Evolutionary conservation across 352 stramenopile species (phyloP).

Genomic region (Poterioochromonas sp.): DNA sequence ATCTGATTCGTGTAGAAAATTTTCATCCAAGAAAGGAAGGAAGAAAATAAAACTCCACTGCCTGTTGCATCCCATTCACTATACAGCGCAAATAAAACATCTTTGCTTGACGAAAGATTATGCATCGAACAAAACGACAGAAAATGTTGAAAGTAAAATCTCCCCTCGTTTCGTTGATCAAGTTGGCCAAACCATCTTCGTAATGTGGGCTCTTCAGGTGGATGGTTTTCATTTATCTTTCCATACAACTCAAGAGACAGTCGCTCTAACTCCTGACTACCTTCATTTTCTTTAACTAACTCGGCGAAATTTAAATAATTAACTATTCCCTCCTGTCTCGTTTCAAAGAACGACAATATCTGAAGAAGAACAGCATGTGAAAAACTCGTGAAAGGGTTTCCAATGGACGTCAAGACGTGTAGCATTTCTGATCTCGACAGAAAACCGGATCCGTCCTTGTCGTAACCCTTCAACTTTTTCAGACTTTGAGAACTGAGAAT

Average conservation of each 20-base stretch:
- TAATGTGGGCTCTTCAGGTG: not conserved
- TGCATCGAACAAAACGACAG: not conserved
- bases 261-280: not conserved
- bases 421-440: constrained; percentile 3
- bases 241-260: not conserved
- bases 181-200: not conserved
- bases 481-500: not conserved
- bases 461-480: not conserved
- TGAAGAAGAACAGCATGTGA: not conserved
- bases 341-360: constrained; percentile 2
- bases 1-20: not conserved
- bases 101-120: not conserved
- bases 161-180: not conserved
- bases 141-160: not conserved
- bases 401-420: not conserved
- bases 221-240: not conserved
- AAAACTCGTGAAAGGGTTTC: too few relatives aligned
- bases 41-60: not conserved
- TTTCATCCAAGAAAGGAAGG: not conserved
- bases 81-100: not conserved
- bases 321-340: not conserved
- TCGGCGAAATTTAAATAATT: constrained; percentile 20
- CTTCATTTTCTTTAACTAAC: constrained; percentile 8
- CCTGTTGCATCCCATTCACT: not conserved
- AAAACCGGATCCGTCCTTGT: not conserved